phyloP scores from a whole-genome alignment of 768 basidiomycete genomes.

The Podaxis sp. region DNA sequence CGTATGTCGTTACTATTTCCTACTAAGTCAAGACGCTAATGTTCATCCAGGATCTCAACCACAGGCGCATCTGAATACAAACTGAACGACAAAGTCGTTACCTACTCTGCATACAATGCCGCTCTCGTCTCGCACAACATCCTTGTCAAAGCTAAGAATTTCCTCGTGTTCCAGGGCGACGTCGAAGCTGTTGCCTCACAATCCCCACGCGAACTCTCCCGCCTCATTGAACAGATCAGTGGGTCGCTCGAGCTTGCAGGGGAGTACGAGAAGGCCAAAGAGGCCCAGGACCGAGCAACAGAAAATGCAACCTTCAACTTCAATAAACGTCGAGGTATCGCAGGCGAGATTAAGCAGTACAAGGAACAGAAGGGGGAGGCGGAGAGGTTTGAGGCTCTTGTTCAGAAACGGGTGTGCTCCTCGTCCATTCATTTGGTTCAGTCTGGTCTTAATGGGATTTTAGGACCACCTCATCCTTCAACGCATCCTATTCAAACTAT shows the following conservation, averaged over 20 bases:
- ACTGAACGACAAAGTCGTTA: slow-evolving; percentile 77
- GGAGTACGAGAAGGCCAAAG: slow-evolving; percentile 89
- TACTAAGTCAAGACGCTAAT: slow-evolving; percentile 4
- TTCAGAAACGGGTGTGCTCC: slow-evolving; percentile 63
- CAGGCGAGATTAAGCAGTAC: slow-evolving; percentile 95
- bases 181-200: slow-evolving; percentile 98
- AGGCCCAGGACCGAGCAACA: slow-evolving; percentile 84
- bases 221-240: slow-evolving; percentile 92
- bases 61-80: slow-evolving; percentile 90
- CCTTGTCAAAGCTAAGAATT: slow-evolving; percentile 98
- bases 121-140: slow-evolving; percentile 89
- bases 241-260: slow-evolving; percentile 87
- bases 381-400: slow-evolving; percentile 78
- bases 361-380: slow-evolving; percentile 96
- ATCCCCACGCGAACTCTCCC: slow-evolving; percentile 83
- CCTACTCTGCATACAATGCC: slow-evolving; percentile 86
- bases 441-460: background rate
- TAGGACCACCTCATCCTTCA: slow-evolving; percentile 82
- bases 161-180: slow-evolving; percentile 98
- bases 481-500: slow-evolving; percentile 85
- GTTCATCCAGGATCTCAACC: slow-evolving; percentile 70
- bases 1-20: slow-evolving; percentile 60
- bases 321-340: slow-evolving; percentile 88
- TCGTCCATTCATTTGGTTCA: background rate
- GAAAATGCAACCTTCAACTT: slow-evolving; percentile 96